Evolutionary conservation across 805 yeast genomes (phyloP).

Genomic region (Starmerella ratchasimensis): DNA sequence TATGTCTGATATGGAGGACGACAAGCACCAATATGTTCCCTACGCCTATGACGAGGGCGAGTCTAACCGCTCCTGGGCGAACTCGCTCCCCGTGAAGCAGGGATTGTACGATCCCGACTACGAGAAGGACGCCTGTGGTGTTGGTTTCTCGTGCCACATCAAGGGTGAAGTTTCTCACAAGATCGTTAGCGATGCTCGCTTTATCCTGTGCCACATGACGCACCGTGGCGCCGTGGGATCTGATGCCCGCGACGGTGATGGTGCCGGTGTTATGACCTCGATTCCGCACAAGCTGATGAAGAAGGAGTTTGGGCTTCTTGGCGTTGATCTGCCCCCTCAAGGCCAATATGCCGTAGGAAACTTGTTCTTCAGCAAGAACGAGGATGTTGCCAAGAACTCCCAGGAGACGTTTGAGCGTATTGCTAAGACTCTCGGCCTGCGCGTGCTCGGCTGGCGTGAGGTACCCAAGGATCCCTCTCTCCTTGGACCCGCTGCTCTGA

Average conservation of each 20-base stretch:
- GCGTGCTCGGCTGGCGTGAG: constrained; percentile 84
- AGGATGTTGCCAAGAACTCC: constrained; percentile 51
- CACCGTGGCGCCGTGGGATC: constrained; percentile 97
- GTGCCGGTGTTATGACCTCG: constrained; percentile 92
- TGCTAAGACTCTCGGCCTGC: constrained; percentile 61
- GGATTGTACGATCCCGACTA: constrained; percentile 88
- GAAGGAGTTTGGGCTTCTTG: constrained; percentile 67
- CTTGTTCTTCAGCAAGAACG: constrained; percentile 79
- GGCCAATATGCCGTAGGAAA: constrained; percentile 96
- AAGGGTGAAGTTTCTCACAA: constrained; percentile 81
- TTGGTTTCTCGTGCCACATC: constrained; percentile 91
- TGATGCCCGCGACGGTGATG: constrained; percentile 95
- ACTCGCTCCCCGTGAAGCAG: constrained; percentile 67
- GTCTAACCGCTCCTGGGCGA: constrained; percentile 83
- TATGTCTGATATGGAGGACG: constrained; percentile 9
- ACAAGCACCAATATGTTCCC: constrained; percentile 21
- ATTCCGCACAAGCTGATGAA: constrained; percentile 78
- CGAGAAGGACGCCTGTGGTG: constrained; percentile 98
- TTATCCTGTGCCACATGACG: constrained; percentile 89
- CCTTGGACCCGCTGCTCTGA: constrained; percentile 85
- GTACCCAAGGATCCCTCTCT: constrained; percentile 93
- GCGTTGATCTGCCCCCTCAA: constrained; percentile 52
- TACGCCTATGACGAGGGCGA: constrained; percentile 63
- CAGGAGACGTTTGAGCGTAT: constrained; percentile 66
- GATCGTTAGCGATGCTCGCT: constrained; percentile 77